phyloP scores from a whole-genome alignment of 2,329 filamentous ascomycete species.

The Cercospora zeae-maydis region DNA sequence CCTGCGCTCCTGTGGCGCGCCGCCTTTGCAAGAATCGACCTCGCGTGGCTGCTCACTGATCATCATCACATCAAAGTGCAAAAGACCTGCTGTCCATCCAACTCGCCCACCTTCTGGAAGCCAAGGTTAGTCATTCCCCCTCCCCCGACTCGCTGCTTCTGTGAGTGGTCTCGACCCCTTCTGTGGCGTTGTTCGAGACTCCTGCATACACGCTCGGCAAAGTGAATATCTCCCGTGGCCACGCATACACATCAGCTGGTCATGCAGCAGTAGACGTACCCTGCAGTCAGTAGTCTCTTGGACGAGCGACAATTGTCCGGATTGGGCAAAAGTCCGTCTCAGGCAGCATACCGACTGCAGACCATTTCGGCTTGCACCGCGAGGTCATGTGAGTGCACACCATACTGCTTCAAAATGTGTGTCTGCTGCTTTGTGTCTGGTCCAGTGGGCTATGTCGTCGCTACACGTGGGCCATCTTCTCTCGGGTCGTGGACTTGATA shows the following conservation, averaged over 20 bases:
- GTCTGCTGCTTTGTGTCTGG: not conserved
- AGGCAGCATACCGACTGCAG: not conserved
- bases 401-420: not conserved
- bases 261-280: not conserved
- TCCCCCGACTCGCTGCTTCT: not conserved
- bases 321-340: not conserved
- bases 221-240: not conserved
- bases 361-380: not conserved
- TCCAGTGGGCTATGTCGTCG: not conserved
- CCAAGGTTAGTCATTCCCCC: not conserved
- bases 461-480: not conserved
- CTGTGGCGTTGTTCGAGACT: not conserved
- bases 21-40: not conserved
- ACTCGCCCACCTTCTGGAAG: not conserved
- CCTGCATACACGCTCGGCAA: not conserved
- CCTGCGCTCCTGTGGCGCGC: slow-evolving; percentile 8
- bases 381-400: not conserved
- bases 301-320: not conserved
- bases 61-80: not conserved
- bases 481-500: not conserved
- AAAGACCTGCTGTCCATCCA: not conserved
- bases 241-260: not conserved
- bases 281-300: not conserved
- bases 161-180: not conserved
- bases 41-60: too few relatives aligned